Evolutionary conservation across 2,329 filamentous ascomycete species (phyloP), one percentile per base, ranked within the genome.

Genomic region (Fusarium domesticum): DNA sequence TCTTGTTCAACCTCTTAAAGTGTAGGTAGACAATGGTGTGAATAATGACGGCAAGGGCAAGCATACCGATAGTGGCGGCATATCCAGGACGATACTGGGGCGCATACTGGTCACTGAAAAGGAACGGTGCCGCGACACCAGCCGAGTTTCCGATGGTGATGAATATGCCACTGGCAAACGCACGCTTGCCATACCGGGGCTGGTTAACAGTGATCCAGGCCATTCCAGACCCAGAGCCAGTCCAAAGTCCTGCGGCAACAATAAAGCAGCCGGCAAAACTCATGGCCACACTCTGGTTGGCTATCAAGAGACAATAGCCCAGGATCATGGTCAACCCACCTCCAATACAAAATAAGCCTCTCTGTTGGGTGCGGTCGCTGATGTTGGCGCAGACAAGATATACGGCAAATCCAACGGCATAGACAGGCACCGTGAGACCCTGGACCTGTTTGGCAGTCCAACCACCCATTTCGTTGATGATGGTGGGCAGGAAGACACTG

Each of bases 241-340:
- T 42, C 39, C 39, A 42, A 7, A 42, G 33, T 30, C 39, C 39
- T 17, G 30, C 35, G 32, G 39, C 39, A 8, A 42, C 39, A 16
- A 42, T 20, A 15, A 42, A 42, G 39, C 39, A 42, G 8, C 39
- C 39, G 11, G 39, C 39, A 36, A 42, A 42, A 20, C 39, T 42
- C 39, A 42, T 35, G 12, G 15, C 19, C n/a, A 42, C 19, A 23
- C 11, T 42, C 7, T 42, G 18, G 17, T 42, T 18, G 3, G 39
- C 39, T 19, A 42, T 35, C 32, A 42, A 16, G 16, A 42, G 32
- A 30, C 39, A 42, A 20, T 42, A 42, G 8, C 39, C 39, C 6
- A 42, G 12, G 4, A 42, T 36, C 39, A 42, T 42, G 18, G 17
- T 18, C 12, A 42, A 10, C 14, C 39, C 39, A 16, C 39, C 39